Evolutionary conservation across 73 alveolate species (phyloP).

Genomic region (Paraurostyla sp.): DNA sequence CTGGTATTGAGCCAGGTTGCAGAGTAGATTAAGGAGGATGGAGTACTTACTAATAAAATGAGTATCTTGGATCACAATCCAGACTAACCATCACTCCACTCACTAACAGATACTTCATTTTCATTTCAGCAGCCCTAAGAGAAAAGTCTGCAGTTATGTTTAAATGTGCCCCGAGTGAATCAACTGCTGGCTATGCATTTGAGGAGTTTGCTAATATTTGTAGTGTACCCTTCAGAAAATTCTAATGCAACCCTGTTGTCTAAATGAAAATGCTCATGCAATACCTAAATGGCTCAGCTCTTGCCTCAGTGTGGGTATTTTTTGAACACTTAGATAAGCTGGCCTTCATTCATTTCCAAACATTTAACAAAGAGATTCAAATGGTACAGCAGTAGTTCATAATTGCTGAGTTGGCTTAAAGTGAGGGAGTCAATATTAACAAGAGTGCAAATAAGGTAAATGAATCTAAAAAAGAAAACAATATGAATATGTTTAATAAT

Average conservation of each 20-base stretch:
- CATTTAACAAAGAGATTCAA: slow-evolving; percentile 77
- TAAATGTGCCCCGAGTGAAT: slow-evolving; percentile 62
- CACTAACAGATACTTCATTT: slow-evolving; percentile 79
- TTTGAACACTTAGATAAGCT: slow-evolving; percentile 74
- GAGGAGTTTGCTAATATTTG: slow-evolving; percentile 75
- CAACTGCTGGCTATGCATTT: slow-evolving; percentile 68
- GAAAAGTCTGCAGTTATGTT: slow-evolving; percentile 79
- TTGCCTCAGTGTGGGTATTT: slow-evolving; percentile 73
- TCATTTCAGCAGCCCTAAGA: slow-evolving; percentile 74
- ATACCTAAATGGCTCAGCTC: slow-evolving; percentile 83
- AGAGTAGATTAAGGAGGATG: slow-evolving; percentile 83
- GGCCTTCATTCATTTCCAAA: slow-evolving; percentile 28
- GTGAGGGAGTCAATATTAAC: not conserved
- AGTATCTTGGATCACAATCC: slow-evolving; percentile 72
- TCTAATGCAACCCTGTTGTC: slow-evolving; percentile 48
- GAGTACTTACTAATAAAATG: slow-evolving; percentile 68
- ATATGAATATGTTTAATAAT: no score
- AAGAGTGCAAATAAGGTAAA: not conserved
- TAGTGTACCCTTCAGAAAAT: slow-evolving; percentile 65
- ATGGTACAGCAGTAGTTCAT: slow-evolving; percentile 84
- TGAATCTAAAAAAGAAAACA: not conserved
- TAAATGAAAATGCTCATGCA: slow-evolving; percentile 62
- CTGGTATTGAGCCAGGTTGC: slow-evolving; percentile 72
- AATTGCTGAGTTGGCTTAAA: slow-evolving; percentile 62
- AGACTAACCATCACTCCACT: slow-evolving; percentile 74